These are phyloP conservation scores for Phyllosticta citrichinensis DNA, from an alignment of 2,329 filamentous ascomycete species.

Conservation along the genomic window DNA sequence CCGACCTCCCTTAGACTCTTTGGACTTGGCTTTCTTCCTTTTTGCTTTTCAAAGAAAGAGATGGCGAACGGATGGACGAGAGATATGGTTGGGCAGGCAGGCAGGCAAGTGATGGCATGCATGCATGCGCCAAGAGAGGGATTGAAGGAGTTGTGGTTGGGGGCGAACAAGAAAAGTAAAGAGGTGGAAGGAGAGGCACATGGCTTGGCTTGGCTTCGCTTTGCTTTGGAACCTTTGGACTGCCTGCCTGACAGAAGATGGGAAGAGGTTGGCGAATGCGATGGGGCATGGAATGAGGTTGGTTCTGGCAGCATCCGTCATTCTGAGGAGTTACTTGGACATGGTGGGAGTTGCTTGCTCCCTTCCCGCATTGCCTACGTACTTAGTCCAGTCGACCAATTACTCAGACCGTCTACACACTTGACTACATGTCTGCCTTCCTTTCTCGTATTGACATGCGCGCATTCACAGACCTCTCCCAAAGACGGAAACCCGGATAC, in stretches of 20 bases:
- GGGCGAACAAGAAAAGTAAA: not conserved
- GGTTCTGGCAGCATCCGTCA: not conserved
- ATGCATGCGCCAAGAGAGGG: not conserved
- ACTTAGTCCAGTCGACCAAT: too few species aligned
- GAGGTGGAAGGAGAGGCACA: not conserved
- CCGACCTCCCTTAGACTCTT: not conserved
- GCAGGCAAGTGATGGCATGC: not conserved
- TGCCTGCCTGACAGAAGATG: not conserved
- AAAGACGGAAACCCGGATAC: too few species aligned
- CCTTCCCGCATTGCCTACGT: too few species aligned
- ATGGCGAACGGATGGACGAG: not conserved
- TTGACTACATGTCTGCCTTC: too few species aligned
- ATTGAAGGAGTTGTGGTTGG: not conserved
- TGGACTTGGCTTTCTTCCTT: not conserved
- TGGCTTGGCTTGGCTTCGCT: not conserved
- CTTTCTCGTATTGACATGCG: too few species aligned
- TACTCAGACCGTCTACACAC: too few species aligned
- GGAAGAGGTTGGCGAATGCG: not conserved
- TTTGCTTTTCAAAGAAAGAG: not conserved
- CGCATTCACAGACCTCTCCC: too few species aligned
- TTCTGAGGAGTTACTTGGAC: not conserved
- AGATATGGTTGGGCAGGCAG: not conserved
- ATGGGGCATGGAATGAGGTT: not conserved
- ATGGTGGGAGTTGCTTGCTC: not conserved
- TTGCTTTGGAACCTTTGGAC: not conserved